phyloP scores from a whole-genome alignment of 306 rosid genomes.

The Lupinus albus region DNA sequence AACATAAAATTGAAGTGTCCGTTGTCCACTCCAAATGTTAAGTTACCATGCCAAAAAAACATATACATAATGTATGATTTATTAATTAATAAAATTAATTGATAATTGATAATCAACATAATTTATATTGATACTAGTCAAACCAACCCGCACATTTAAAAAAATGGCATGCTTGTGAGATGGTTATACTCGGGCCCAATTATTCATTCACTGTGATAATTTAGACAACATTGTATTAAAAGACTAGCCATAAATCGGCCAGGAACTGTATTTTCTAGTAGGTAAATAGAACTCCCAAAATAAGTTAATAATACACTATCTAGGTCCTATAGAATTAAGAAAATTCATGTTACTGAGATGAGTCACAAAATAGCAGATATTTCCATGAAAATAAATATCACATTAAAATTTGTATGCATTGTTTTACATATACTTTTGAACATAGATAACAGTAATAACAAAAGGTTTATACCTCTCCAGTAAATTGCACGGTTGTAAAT shows the following conservation, averaged over 20 bases:
- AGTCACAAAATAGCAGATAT: conserved; percentile 17
- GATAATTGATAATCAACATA: too few species aligned
- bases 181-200: conserved; percentile 12
- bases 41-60: too few species aligned
- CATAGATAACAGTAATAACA: conserved; percentile 28
- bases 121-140: too few species aligned
- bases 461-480: conserved; percentile 83
- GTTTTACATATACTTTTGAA: conserved; percentile 17
- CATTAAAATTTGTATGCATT: not conserved
- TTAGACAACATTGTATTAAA: conserved; percentile 15
- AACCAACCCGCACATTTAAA: too few species aligned
- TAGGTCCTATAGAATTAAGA: not conserved
- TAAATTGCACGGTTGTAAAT: conserved; percentile 95
- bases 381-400: not conserved
- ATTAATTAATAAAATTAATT: too few species aligned
- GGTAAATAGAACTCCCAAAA: conserved; percentile 5
- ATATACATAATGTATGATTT: too few species aligned
- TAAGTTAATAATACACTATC: conserved; percentile 1
- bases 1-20: too few species aligned
- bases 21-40: too few species aligned
- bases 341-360: not conserved
- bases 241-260: conserved; percentile 1
- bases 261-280: conserved; percentile 18
- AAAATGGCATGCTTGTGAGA: not conserved
- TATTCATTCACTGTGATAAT: not conserved